Conservation (phyloP, 352 stramenopile genomes). For the Phytophthora lateralis region DNA sequence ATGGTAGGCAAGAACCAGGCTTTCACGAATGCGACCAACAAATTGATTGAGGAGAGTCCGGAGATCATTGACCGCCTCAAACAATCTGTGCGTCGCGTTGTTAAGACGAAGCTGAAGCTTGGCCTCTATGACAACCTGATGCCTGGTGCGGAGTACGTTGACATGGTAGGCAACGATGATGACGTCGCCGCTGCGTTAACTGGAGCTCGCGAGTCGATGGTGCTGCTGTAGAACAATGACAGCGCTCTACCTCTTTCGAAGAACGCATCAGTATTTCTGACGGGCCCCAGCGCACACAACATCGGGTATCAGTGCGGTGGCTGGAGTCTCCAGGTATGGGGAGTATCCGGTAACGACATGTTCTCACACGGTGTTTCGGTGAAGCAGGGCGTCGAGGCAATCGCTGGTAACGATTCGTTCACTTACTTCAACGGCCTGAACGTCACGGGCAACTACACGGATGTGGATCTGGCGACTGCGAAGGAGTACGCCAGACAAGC, state of each 20-base stretch:
- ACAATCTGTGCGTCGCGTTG: conserved; percentile 50
- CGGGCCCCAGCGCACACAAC: conserved; percentile 37
- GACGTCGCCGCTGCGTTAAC: conserved; percentile 50
- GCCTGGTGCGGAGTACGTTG: conserved; percentile 39
- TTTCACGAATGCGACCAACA: conserved; percentile 17
- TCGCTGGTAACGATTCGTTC: conserved; percentile 9
- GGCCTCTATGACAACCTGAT: conserved; percentile 64
- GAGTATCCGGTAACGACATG: conserved; percentile 28
- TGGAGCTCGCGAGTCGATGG: conserved; percentile 38
- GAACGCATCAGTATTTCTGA: conserved; percentile 11
- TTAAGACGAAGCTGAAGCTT: conserved; percentile 65
- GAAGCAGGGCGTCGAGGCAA: conserved; percentile 12
- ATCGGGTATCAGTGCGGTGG: conserved; percentile 66
- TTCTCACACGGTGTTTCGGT: conserved; percentile 21
- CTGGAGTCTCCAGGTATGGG: conserved; percentile 80
- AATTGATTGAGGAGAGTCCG: conserved; percentile 39
- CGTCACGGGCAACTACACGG: conserved; percentile 30
- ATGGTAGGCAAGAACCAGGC: conserved; percentile 3
- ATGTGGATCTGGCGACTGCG: conserved; percentile 43
- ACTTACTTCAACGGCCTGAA: conserved; percentile 17
- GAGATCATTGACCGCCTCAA: conserved; percentile 43
- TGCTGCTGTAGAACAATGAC: conserved; percentile 13
- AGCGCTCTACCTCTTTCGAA: conserved; percentile 9
- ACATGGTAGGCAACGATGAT: conserved; percentile 39
- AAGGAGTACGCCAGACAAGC: conserved; percentile 44